These are phyloP conservation scores for Micractinium conductrix DNA, from an alignment of 139 green algal species.

Conservation along the genomic window DNA sequence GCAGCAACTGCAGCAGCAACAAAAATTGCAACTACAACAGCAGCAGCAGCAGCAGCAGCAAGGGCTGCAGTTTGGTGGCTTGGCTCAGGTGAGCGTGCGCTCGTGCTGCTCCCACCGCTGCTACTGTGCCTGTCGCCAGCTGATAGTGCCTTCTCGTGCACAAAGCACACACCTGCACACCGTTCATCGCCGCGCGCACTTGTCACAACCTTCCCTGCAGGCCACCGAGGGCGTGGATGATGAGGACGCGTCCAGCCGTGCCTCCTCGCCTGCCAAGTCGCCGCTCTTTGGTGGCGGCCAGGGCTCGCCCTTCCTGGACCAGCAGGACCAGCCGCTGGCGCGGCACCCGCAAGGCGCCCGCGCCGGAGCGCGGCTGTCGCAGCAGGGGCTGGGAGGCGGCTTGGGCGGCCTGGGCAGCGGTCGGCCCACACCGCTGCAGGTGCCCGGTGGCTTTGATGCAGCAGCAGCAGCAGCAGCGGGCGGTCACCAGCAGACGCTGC, in stretches of 20 bases:
- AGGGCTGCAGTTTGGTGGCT: background rate
- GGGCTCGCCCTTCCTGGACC: conserved; percentile 11
- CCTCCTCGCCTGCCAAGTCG: conserved; percentile 34
- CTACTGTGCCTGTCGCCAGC: too few relatives aligned
- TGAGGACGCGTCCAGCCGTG: conserved; percentile 27
- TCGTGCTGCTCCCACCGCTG: background rate
- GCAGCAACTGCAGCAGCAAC: conserved; percentile 9
- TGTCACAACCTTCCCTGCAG: background rate
- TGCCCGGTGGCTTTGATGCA: background rate
- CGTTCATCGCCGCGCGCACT: too few relatives aligned
- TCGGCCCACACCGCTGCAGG: background rate
- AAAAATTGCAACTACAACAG: background rate
- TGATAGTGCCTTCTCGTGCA: too few relatives aligned
- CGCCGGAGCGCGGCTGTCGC: background rate
- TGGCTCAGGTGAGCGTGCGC: background rate
- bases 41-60: background rate
- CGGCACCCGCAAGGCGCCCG: background rate
- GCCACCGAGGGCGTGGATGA: background rate
- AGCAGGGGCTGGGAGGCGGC: conserved; percentile 10
- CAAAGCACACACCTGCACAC: too few relatives aligned
- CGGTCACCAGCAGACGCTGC: background rate
- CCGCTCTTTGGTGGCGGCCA: background rate
- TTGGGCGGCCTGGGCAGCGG: too few relatives aligned
- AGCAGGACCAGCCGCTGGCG: conserved; percentile 11
- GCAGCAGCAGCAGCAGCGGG: conserved; percentile 19